Evolutionary conservation across 2,329 filamentous ascomycete species (phyloP).

Genomic region (Hypoxylon sp.): DNA sequence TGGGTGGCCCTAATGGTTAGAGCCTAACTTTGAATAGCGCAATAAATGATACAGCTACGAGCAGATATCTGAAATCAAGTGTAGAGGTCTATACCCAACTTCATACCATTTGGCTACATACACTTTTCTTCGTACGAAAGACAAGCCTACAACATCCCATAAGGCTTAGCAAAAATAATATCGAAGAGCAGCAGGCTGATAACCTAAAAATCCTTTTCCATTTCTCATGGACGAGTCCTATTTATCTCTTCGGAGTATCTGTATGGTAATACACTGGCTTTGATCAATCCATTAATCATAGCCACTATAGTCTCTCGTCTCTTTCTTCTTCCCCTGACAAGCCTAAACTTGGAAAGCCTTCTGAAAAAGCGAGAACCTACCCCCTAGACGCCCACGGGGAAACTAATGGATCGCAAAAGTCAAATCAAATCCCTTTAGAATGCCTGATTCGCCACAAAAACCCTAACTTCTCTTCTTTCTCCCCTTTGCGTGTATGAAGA

Average conservation of each 20-base stretch:
- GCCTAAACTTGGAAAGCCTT: neutral
- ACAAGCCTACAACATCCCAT: neutral
- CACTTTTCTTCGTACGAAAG: neutral
- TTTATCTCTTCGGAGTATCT: conserved; percentile 33
- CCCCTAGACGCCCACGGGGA: conserved; percentile 31
- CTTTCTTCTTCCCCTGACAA: conserved; percentile 17
- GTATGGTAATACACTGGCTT: conserved; percentile 43
- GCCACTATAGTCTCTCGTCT: conserved; percentile 28
- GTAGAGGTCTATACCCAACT: neutral
- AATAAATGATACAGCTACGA: neutral
- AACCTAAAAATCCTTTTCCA: conserved; percentile 31
- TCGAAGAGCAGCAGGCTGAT: neutral
- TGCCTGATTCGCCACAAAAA: conserved; percentile 46
- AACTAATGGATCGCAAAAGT: conserved; percentile 10
- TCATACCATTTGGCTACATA: neutral
- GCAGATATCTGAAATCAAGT: neutral
- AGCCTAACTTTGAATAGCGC: neutral
- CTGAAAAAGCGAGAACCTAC: conserved; percentile 6
- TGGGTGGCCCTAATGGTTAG: neutral
- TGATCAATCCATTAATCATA: conserved; percentile 19
- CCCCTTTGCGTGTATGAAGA: neutral
- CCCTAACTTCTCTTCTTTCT: neutral
- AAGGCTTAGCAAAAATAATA: neutral
- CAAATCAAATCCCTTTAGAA: conserved; percentile 34
- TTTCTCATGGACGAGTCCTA: conserved; percentile 38